Evolutionary conservation across 2,329 filamentous ascomycete species (phyloP), one percentile per base, ranked within the genome.

Genomic region (Cladobotryum protrusum): DNA sequence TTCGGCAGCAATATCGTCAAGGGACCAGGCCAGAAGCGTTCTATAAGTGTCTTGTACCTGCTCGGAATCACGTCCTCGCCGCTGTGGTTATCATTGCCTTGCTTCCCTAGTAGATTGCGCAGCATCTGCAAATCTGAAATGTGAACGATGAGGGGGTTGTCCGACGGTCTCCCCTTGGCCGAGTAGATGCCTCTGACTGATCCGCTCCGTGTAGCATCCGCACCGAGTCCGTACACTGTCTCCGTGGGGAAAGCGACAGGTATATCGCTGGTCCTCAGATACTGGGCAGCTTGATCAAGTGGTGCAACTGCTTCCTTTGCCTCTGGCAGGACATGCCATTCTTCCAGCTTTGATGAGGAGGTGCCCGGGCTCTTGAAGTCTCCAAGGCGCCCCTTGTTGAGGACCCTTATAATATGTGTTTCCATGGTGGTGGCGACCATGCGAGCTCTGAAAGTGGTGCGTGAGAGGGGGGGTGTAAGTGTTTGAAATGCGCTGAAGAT

Each of bases 191-290:
- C 91, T 62, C 79, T 83, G 6, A 97, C 92, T 2, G 92, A 87
- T 19, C 73, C 75, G 61, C 85, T 89, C 59, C 89, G 81, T 20
- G 91, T 97, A 11, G 93, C 93, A 71, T 97, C 93, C 13, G 93
- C 93, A n/a, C 90, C 93, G 7, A 99, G 78, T 0, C 93, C 93
- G 65, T 99, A 99, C 1, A 99, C 93, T 0, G 93, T 99, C 71
- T 99, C 93, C 0, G 93, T 99, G 1, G 93, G 93, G 64, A 99
- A 99, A 1, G 89, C 93, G 43, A 99, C 89, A 4, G 93, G 93
- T 3, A 78, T 78, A 63, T 88, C 78, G 46, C 78, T 83, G 15
- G 75, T 74, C 46, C 74, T 78, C 34, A 96, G 73, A 56, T 83
- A 76, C 12, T 75, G 64, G 2, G 87, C 89, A 1, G 89, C 89